A percentile compares a stretch with the other conserved stretches of the same genome.
Evolutionary conservation across 768 basidiomycete genomes (phyloP).

Genomic region (Termitomyces sp.): DNA sequence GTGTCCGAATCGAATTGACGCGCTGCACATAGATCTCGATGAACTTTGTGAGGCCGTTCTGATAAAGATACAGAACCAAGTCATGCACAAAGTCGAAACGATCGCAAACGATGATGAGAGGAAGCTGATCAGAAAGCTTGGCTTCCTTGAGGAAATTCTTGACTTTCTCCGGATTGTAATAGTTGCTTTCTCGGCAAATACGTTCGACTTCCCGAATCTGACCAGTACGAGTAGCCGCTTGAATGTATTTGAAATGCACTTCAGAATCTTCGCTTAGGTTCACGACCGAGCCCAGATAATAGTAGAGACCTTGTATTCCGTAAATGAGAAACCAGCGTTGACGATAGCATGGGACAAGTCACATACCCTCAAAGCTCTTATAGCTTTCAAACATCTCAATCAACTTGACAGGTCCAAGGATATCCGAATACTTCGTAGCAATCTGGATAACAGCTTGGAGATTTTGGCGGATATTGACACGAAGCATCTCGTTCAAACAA

Average conservation of each 20-base stretch:
- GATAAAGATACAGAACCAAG: slow-evolving; percentile 96
- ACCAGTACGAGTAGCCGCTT: slow-evolving; percentile 95
- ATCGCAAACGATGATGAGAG: slow-evolving; percentile 99
- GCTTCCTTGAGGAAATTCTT: slow-evolving; percentile 99
- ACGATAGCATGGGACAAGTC: neutral
- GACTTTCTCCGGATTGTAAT: slow-evolving; percentile 99
- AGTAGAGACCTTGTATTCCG: slow-evolving; percentile 70
- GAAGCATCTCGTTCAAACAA: slow-evolving; percentile 95
- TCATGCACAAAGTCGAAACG: slow-evolving; percentile 99
- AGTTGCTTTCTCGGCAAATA: slow-evolving; percentile 95
- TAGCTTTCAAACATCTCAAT: slow-evolving; percentile 98
- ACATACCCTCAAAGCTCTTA: slow-evolving; percentile 91
- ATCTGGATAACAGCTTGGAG: slow-evolving; percentile 95
- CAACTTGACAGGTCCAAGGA: slow-evolving; percentile 93
- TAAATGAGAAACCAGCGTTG: neutral
- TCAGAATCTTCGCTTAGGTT: slow-evolving; percentile 95
- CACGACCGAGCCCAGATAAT: slow-evolving; percentile 96
- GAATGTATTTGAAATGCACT: slow-evolving; percentile 99
- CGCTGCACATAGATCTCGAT: slow-evolving; percentile 99
- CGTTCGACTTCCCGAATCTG: slow-evolving; percentile 99
- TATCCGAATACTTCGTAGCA: slow-evolving; percentile 97
- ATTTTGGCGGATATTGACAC: slow-evolving; percentile 96
- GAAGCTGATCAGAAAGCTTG: slow-evolving; percentile 92
- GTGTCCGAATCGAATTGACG: slow-evolving; percentile 95
- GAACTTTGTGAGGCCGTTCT: slow-evolving; percentile 93